Percentiles rank a stretch among this genome's conserved stretches.
These are phyloP conservation scores for Rosa multiflora DNA, from an alignment of 306 rosid species.

Conservation along the genomic window DNA sequence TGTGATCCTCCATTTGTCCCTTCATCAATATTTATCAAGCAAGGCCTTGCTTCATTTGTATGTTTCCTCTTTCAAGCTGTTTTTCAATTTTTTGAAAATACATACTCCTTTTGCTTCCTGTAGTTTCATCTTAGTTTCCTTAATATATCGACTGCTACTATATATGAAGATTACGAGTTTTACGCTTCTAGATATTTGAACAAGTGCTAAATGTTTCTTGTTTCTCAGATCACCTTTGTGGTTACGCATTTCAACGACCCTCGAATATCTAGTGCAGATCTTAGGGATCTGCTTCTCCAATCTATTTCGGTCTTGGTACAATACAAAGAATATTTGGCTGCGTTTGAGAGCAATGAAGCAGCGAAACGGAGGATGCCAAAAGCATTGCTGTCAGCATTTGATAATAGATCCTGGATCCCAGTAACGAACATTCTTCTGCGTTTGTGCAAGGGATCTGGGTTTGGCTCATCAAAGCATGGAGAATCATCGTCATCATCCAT, in stretches of 20 bases:
- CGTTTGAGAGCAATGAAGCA: constrained; percentile 84
- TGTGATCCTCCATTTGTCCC: constrained; percentile 96
- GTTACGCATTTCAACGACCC: constrained; percentile 94
- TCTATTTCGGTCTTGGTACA: constrained; percentile 91
- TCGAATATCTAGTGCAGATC: constrained; percentile 93
- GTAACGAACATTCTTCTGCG: constrained; percentile 86
- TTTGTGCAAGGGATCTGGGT: constrained; percentile 91
- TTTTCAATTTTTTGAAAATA: neutral
- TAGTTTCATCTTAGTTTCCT: neutral
- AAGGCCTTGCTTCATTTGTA: constrained; percentile 92
- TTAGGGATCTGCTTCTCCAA: constrained; percentile 94
- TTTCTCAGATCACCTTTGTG: constrained; percentile 79
- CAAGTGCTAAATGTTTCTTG: constrained; percentile 24
- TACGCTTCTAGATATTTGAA: neutral
- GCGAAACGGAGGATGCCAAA: constrained; percentile 85
- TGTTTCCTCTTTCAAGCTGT: constrained; percentile 35
- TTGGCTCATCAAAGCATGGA: constrained; percentile 84
- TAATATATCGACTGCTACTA: neutral
- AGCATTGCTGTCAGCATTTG: constrained; percentile 84
- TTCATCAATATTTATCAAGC: constrained; percentile 77
- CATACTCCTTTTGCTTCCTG: neutral
- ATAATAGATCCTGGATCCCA: constrained; percentile 94
- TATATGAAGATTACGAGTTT: constrained; percentile 6
- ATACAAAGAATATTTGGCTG: constrained; percentile 78
- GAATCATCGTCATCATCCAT: constrained; percentile 74